Percentiles rank a stretch among this genome's conserved stretches.
Evolutionary conservation across 805 yeast genomes (phyloP).

Genomic region (Candida parachauliodes): DNA sequence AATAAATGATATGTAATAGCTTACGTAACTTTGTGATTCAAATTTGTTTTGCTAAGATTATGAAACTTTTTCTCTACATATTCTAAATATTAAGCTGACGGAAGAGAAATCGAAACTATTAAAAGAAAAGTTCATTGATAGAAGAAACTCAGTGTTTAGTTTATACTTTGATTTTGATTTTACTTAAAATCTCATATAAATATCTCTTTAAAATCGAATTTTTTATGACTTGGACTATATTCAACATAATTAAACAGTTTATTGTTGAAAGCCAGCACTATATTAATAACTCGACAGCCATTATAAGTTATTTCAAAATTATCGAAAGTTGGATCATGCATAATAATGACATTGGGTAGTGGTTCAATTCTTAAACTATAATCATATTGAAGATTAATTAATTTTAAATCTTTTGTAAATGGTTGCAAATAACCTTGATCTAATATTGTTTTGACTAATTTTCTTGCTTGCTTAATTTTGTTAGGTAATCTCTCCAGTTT

Average conservation of each 20-base stretch:
- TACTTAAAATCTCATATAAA: no score
- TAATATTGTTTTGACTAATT: constrained; percentile 71
- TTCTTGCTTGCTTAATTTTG: constrained; percentile 57
- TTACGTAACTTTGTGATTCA: no score
- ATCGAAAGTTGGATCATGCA: constrained; percentile 73
- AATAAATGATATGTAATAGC: no score
- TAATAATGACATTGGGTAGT: constrained; percentile 58
- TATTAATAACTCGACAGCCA: constrained; percentile 76
- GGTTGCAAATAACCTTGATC: constrained; percentile 92
- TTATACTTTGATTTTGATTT: no score
- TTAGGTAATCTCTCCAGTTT: constrained; percentile 30
- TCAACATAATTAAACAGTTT: constrained; percentile 63
- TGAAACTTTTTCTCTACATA: no score
- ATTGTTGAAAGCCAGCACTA: constrained; percentile 50
- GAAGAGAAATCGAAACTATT: no score
- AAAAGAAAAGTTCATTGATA: no score
- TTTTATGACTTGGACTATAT: constrained; percentile 59
- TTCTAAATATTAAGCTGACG: no score
- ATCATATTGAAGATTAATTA: constrained; percentile 69
- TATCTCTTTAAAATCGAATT: constrained; percentile 18
- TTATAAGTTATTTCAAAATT: constrained; percentile 72
- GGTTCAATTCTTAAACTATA: constrained; percentile 70
- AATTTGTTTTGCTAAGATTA: no score
- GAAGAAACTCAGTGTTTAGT: no score
- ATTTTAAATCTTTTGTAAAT: constrained; percentile 55